Evolutionary conservation across 345 rosid genomes (phyloP), one percentile per base, ranked within the genome.

Genomic region (Brassica rapa): DNA sequence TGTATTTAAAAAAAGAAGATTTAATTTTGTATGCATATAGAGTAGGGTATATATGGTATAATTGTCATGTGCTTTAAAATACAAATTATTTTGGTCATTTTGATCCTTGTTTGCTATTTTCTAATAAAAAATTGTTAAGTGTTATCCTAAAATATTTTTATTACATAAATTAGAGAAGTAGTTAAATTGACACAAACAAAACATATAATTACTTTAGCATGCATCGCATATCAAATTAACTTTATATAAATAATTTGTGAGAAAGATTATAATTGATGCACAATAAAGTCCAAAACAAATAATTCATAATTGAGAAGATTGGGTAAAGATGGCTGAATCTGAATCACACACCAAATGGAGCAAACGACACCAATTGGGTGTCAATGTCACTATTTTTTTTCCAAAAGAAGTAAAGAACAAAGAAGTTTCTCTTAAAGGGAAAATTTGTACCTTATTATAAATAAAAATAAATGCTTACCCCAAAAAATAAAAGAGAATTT

Each of bases 231-330:
- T 53, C 7, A 35, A 74, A 23, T 2, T 12, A 74, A 73, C 7
- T 30, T 53, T 4, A 55, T 66, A 8, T 73, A 12, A 39, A 73
- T 73, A 4, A 43, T 32, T 51, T 41, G 4, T 41, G 49, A 41
- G 49, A 41, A 41, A 41, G 12, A 41, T 41, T n/a, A 51, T 51
- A 51, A 37, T 55, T 25, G 55, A 35, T 39, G 19, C 19, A 67
- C 71, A 68, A 24, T 25, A 63, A 77, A 77, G 55, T 71, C 66
- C 60, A 71, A 77, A 71, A 21, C 15, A 77, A 9, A 37, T 41
- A 41, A 8, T 57, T n/a, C 67, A 65, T 66, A n/a, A 56, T 66
- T 66, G 72, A 72, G 68, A 65, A 66, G 81, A 78, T 78, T 29
- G 29, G 73, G 53, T 10, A 78, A 77, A 55, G n/a, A 46, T 32